Percentiles rank a stretch among this genome's conserved stretches.
These are phyloP conservation scores for Kwoniella dendrophila DNA, from an alignment of 768 basidiomycete genomes.

Conservation along the genomic window DNA sequence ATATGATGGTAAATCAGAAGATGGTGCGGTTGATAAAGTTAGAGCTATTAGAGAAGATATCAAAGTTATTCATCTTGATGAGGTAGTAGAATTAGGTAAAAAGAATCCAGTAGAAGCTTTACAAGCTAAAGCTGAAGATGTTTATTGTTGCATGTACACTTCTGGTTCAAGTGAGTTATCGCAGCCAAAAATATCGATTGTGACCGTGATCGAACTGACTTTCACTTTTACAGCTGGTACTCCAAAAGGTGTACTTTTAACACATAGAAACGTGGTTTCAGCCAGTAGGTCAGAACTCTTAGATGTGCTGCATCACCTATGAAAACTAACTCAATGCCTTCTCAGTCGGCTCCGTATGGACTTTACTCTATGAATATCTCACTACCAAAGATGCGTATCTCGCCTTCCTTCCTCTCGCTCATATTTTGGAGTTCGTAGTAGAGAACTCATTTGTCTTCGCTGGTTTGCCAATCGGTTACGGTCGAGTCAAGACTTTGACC, in stretches of 20 bases:
- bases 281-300: slow-evolving; percentile 57
- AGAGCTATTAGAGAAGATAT: slow-evolving; percentile 64
- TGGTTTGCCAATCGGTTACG: slow-evolving; percentile 83
- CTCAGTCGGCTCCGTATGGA: slow-evolving; percentile 72
- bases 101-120: slow-evolving; percentile 62
- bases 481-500: slow-evolving; percentile 92
- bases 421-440: slow-evolving; percentile 93
- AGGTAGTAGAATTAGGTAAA: slow-evolving; percentile 71
- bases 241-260: slow-evolving; percentile 91
- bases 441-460: slow-evolving; percentile 75
- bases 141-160: slow-evolving; percentile 80
- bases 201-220: slow-evolving; percentile 39
- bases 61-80: slow-evolving; percentile 67
- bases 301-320: not conserved
- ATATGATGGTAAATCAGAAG: slow-evolving; percentile 70
- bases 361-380: slow-evolving; percentile 65
- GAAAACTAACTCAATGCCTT: slow-evolving; percentile 13
- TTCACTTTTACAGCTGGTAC: slow-evolving; percentile 75
- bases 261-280: slow-evolving; percentile 81
- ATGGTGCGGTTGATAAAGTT: slow-evolving; percentile 65
- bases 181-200: not conserved
- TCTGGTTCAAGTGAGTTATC: slow-evolving; percentile 53
- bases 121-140: slow-evolving; percentile 62
- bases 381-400: slow-evolving; percentile 67
- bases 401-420: slow-evolving; percentile 90